Conservation (phyloP, 192 early-diverging fungal species). For the Entomortierella lignicola region DNA sequence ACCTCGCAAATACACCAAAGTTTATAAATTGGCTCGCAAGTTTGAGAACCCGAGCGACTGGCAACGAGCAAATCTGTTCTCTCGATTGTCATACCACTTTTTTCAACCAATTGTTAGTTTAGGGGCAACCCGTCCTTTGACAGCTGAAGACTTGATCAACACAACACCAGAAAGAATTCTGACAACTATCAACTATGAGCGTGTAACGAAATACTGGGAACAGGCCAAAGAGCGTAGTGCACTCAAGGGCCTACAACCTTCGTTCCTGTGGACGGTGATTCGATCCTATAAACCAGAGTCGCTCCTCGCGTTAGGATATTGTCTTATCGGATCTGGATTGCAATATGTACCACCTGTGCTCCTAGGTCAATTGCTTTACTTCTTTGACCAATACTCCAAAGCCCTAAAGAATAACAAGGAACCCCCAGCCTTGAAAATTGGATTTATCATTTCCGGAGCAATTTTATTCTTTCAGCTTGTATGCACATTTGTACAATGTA, state of each 20-base stretch:
- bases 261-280: too few relatives aligned
- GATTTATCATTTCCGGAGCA: too few relatives aligned
- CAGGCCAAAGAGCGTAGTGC: too few relatives aligned
- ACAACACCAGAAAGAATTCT: slow-evolving; percentile 5
- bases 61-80: slow-evolving; percentile 21
- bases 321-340: background rate
- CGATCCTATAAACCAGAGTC: too few relatives aligned
- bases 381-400: too few relatives aligned
- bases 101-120: slow-evolving; percentile 17
- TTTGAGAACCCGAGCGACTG: background rate
- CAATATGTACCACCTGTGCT: too few relatives aligned
- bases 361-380: too few relatives aligned
- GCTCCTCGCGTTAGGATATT: too few relatives aligned
- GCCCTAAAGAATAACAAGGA: too few relatives aligned
- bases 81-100: slow-evolving; percentile 2
- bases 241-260: too few relatives aligned
- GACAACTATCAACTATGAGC: background rate
- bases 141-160: slow-evolving; percentile 19
- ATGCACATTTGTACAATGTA: background rate
- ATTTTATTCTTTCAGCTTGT: background rate
- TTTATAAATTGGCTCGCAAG: background rate
- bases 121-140: slow-evolving; percentile 15
- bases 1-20: slow-evolving; percentile 12
- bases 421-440: too few relatives aligned
- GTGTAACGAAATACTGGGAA: too few relatives aligned